A percentile compares a stretch with the other conserved stretches of the same genome.
Conservation (phyloP, 768 basidiomycete genomes). For the Suillus cothurnatus region DNA sequence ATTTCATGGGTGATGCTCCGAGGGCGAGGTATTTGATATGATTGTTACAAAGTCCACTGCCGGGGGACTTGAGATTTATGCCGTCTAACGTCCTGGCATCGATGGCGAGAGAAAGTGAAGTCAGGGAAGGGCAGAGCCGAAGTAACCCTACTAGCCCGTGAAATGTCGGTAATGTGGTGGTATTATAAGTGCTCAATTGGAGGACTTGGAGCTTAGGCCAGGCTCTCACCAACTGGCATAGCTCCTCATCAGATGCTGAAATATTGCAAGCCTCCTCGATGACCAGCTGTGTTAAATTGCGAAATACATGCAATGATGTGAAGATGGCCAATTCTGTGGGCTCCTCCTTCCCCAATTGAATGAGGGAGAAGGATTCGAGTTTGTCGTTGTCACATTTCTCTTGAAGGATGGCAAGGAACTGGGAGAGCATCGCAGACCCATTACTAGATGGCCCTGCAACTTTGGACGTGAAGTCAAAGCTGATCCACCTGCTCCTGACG, state of each 20-base stretch:
- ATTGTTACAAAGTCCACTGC: not conserved
- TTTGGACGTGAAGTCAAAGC: too few species aligned
- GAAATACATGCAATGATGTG: not conserved
- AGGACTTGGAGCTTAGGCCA: constrained; percentile 28
- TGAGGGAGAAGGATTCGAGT: not conserved
- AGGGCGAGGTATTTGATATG: constrained; percentile 14
- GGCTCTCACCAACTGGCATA: constrained; percentile 18
- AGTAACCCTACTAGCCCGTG: constrained; percentile 15
- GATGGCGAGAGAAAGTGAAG: constrained; percentile 21
- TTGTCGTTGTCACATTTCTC: not conserved
- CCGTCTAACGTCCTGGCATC: constrained; percentile 12
- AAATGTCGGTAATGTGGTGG: constrained; percentile 19
- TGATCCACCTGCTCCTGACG: too few species aligned
- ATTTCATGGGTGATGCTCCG: constrained; percentile 21
- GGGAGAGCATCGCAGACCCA: not conserved
- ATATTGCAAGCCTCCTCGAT: constrained; percentile 14
- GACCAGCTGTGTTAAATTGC: not conserved
- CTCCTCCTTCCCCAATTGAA: not conserved
- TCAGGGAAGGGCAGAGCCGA: constrained; percentile 17
- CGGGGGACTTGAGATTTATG: not conserved
- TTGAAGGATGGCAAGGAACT: not conserved
- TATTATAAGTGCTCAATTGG: constrained; percentile 14
- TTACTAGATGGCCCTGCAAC: too few species aligned
- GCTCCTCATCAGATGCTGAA: constrained; percentile 20
- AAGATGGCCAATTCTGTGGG: not conserved